phyloP scores from a whole-genome alignment of 495 filamentous ascomycete genomes.

The Neurospora hispaniola region DNA sequence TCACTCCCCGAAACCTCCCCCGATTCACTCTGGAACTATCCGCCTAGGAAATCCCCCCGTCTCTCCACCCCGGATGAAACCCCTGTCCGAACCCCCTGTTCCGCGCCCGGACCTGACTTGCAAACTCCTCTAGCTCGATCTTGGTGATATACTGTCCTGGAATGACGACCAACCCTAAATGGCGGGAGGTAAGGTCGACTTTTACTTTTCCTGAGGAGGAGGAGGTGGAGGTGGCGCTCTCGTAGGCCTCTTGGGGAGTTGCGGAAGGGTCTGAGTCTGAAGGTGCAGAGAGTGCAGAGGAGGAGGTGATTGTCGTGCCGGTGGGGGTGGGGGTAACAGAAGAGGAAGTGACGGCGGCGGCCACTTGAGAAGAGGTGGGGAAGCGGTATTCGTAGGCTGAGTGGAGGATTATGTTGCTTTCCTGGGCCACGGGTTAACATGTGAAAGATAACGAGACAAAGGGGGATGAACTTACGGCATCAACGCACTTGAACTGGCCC shows the following conservation, averaged over 20 bases:
- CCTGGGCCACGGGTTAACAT: too few species aligned
- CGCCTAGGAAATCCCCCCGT: neutral
- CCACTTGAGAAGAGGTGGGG: neutral
- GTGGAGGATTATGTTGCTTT: constrained; percentile 71
- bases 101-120: constrained; percentile 28
- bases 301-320: neutral
- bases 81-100: neutral
- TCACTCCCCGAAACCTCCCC: too few species aligned
- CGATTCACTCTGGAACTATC: neutral
- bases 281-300: neutral
- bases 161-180: constrained; percentile 82
- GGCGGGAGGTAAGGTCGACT: constrained; percentile 68
- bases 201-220: constrained; percentile 28
- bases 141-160: constrained; percentile 76
- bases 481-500: constrained; percentile 87
- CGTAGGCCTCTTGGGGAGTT: constrained; percentile 33
- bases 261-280: neutral
- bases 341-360: neutral
- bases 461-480: constrained; percentile 54
- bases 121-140: constrained; percentile 77
- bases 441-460: too few species aligned
- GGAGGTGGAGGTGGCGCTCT: neutral
- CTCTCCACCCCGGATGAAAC: neutral
- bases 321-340: neutral
- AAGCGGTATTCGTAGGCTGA: constrained; percentile 54